phyloP scores from a whole-genome alignment of 306 rosid genomes.

The Glycyrrhiza uralensis region DNA sequence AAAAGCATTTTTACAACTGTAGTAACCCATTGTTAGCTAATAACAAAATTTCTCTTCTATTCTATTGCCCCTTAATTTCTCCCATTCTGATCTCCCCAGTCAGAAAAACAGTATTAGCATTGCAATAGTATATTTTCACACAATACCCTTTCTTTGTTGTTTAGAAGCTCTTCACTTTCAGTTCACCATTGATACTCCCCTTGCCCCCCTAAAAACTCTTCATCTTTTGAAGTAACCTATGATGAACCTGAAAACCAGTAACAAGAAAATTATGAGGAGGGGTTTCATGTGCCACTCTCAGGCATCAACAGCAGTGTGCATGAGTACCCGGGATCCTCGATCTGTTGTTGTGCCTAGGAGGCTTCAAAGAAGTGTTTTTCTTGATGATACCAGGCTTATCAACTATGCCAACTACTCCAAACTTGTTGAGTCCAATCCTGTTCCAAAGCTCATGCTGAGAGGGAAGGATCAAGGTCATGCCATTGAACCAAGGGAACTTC shows the following conservation, averaged over 20 bases:
- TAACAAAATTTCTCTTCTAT: conserved; percentile 38
- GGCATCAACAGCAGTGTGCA: conserved; percentile 74
- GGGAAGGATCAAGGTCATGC: conserved; percentile 13
- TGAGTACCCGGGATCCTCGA: conserved; percentile 46
- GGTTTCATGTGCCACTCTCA: conserved; percentile 80
- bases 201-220: not conserved
- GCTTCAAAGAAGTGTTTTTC: conserved; percentile 21
- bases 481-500: conserved; percentile 33
- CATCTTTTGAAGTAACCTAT: not conserved
- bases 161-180: no score
- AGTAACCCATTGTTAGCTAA: conserved; percentile 41
- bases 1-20: not conserved
- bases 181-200: not conserved
- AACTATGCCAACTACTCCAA: conserved; percentile 51
- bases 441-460: conserved; percentile 18
- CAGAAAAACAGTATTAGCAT: conserved; percentile 12
- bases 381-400: conserved; percentile 37
- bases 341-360: conserved; percentile 53
- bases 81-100: not conserved
- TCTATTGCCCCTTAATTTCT: conserved; percentile 32
- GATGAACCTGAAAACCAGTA: conserved; percentile 40
- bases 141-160: not conserved
- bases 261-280: conserved; percentile 33
- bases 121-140: conserved; percentile 6
- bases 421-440: conserved; percentile 43